A percentile compares a stretch with the other conserved stretches of the same genome.
Evolutionary conservation across 257 asterid species (phyloP).

Genomic region (Nicotiana obtusifolia): DNA sequence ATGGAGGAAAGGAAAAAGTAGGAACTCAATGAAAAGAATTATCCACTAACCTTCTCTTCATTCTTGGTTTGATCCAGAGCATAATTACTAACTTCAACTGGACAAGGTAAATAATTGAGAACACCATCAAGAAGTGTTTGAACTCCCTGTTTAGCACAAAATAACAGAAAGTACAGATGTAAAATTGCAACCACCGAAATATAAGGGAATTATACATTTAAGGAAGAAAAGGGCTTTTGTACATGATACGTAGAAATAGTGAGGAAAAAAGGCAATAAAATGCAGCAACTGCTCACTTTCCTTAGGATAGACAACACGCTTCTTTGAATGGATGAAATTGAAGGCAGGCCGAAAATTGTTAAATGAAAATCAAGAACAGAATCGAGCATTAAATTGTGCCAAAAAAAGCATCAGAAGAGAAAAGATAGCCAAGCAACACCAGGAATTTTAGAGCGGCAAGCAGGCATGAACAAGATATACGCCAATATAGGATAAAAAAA

Average conservation of each 20-base stretch:
- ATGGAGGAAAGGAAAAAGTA: constrained; percentile 3
- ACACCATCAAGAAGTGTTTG: constrained; percentile 98
- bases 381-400: not conserved
- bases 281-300: not conserved
- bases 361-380: not conserved
- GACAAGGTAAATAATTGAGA: constrained; percentile 84
- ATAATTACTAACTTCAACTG: constrained; percentile 69
- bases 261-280: not conserved
- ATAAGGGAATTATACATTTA: not conserved
- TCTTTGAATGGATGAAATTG: too few species aligned
- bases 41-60: constrained; percentile 71
- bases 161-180: constrained; percentile 15
- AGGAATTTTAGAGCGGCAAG: not conserved
- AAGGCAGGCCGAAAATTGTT: not conserved
- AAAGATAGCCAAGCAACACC: not conserved
- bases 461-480: not conserved
- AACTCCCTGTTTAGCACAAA: constrained; percentile 61
- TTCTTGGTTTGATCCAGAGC: constrained; percentile 92
- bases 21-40: constrained; percentile 5
- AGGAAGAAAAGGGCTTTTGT: not conserved
- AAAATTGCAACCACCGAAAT: not conserved
- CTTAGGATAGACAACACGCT: too few species aligned
- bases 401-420: not conserved
- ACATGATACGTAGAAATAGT: not conserved
- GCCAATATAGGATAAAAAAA: not conserved